These are phyloP conservation scores for Tylopilus subfusipes DNA, from an alignment of 768 basidiomycete species.

Conservation along the genomic window DNA sequence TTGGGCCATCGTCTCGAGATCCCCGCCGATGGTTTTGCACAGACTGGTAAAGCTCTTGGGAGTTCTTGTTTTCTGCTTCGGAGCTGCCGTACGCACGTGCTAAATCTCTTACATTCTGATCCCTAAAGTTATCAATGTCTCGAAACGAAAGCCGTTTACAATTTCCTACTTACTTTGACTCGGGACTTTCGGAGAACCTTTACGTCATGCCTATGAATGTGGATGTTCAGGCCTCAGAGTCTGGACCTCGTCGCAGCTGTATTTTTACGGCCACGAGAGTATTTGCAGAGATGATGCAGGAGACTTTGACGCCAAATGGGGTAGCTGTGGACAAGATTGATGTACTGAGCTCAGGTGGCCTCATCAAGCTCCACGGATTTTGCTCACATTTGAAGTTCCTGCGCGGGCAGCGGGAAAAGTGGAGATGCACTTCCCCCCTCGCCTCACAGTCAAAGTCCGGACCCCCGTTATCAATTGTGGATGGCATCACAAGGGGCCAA, in stretches of 20 bases:
- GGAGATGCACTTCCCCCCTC: too few species aligned
- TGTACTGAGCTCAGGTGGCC: neutral
- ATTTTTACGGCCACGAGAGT: too few species aligned
- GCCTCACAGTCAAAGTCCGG: too few species aligned
- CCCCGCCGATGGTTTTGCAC: neutral
- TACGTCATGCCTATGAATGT: neutral
- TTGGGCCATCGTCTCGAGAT: neutral
- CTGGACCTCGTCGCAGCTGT: neutral
- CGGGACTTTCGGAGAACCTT: neutral
- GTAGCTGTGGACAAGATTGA: neutral
- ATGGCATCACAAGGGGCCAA: neutral
- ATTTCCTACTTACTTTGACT: too few species aligned
- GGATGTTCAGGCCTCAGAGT: neutral
- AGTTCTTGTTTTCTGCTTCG: neutral
- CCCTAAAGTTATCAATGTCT: too few species aligned
- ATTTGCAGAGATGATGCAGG: too few species aligned
- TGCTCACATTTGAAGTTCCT: too few species aligned
- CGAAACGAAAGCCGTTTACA: too few species aligned
- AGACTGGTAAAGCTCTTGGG: neutral
- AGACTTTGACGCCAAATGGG: neutral
- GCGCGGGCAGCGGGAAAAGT: too few species aligned
- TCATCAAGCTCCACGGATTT: neutral
- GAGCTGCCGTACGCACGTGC: neutral
- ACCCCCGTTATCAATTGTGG: neutral
- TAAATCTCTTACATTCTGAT: too few species aligned